Percentiles rank a stretch among this genome's conserved stretches.
These are phyloP conservation scores for Fraxinus velutina DNA, from an alignment of 305 asterid genomes.

Conservation along the genomic window DNA sequence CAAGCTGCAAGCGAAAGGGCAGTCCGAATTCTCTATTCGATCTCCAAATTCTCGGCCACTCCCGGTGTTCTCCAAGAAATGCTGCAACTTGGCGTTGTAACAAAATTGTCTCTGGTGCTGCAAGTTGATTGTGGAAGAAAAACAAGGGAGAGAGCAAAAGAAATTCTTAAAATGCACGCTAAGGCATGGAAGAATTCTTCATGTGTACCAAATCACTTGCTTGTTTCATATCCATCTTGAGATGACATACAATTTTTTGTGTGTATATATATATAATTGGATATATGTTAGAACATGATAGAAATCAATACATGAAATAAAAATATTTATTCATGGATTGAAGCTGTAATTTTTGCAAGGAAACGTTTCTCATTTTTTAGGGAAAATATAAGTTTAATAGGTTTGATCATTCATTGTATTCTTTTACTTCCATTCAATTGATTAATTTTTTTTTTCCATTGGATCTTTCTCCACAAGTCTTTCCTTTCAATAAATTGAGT, in stretches of 20 bases:
- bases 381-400: background rate
- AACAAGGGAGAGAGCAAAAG: slow-evolving; percentile 60
- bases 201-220: slow-evolving; percentile 46
- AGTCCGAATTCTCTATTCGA: slow-evolving; percentile 53
- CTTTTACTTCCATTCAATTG: background rate
- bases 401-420: background rate
- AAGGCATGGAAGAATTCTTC: slow-evolving; percentile 64
- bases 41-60: slow-evolving; percentile 52
- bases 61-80: slow-evolving; percentile 51
- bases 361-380: background rate
- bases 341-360: background rate
- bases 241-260: background rate
- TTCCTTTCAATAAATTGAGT: background rate
- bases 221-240: slow-evolving; percentile 50
- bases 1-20: slow-evolving; percentile 53
- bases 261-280: background rate
- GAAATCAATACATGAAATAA: background rate
- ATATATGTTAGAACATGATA: background rate
- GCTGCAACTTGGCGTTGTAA: slow-evolving; percentile 63
- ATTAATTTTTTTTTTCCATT: background rate
- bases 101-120: slow-evolving; percentile 55
- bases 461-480: background rate
- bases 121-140: slow-evolving; percentile 61
- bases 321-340: background rate
- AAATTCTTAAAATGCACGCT: slow-evolving; percentile 52